These are phyloP conservation scores for Gonapodya prolifera DNA, from an alignment of 192 early-diverging fungal species.

Conservation along the genomic window DNA sequence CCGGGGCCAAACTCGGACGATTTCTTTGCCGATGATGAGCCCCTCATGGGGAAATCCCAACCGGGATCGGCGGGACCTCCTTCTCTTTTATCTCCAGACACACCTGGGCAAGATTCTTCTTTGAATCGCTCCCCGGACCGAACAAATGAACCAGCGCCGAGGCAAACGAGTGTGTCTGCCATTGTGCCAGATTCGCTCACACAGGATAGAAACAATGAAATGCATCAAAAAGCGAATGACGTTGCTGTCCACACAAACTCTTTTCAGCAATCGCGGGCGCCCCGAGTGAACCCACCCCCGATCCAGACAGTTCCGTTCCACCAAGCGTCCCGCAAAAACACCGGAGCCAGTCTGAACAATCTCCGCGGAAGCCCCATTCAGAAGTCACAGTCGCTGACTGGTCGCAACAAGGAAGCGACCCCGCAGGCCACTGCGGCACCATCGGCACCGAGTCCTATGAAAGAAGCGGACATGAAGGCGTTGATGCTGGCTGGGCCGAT, in stretches of 20 bases:
- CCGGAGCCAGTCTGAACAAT: background rate
- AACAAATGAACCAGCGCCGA: background rate
- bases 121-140: background rate
- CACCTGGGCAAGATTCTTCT: background rate
- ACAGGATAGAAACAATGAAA: background rate
- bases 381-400: background rate
- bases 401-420: background rate
- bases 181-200: background rate
- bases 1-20: background rate
- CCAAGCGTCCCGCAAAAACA: background rate
- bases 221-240: background rate
- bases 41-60: background rate
- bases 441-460: constrained; percentile 33
- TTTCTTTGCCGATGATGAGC: background rate
- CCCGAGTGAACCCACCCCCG: background rate
- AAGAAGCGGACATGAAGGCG: constrained; percentile 33
- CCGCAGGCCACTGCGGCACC: background rate
- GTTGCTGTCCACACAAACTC: background rate
- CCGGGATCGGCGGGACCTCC: background rate
- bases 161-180: background rate
- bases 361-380: background rate
- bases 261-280: background rate
- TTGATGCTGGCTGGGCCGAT: constrained; percentile 34
- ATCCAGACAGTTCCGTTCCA: background rate
- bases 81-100: background rate